Evolutionary conservation across 768 basidiomycete genomes (phyloP), one percentile per base, ranked within the genome.

Genomic region (Tephrocybe rancida): DNA sequence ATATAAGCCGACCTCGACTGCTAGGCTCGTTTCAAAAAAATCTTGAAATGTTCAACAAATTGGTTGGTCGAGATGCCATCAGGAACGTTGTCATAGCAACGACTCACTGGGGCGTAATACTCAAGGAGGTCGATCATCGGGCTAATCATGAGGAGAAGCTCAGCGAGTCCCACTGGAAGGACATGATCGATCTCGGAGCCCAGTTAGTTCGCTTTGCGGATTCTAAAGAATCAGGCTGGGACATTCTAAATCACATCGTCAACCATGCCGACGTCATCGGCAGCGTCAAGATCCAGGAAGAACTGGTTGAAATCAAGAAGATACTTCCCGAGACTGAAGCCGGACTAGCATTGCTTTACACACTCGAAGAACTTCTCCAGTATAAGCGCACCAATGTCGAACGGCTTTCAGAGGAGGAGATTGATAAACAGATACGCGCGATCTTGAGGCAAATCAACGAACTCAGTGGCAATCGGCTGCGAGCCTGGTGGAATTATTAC

Each of bases 71-170:
- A 32, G 30, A 6, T 38, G 67, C 74, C 5, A 69, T 76, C 54
- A 68, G 69, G 47, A 76, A 78, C 50, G 77, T 81, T 32, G 66
- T 78, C 46, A 67, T 81, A 52, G 70, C 70, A 30, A 79, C 79
- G 46, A 80, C 73, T 16, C 78, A 73, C 72, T 80, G 79, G 78
- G 68, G 66, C 13, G 66, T 67, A 50, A 73, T 74, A 22, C 41
- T 32, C 5, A 27, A 10, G 14, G 54, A 55, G 10, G 34, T 55
- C 1, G 54, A n/a, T n/a, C n/a, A n/a, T n/a, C n/a, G 41, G 11
- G 48, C 26, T 13, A 19, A 34, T 35, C 48, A 43, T 24, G 54
- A 55, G 37, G 35, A 38, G 9, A 30, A 55, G 24, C 29, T 55
- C 14, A 50, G 35, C 18, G 48, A 44, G 8, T 24, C 38, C 19